Base-by-base conservation (phyloP, 768 basidiomycete species). In the Trametes elegans region DNA sequence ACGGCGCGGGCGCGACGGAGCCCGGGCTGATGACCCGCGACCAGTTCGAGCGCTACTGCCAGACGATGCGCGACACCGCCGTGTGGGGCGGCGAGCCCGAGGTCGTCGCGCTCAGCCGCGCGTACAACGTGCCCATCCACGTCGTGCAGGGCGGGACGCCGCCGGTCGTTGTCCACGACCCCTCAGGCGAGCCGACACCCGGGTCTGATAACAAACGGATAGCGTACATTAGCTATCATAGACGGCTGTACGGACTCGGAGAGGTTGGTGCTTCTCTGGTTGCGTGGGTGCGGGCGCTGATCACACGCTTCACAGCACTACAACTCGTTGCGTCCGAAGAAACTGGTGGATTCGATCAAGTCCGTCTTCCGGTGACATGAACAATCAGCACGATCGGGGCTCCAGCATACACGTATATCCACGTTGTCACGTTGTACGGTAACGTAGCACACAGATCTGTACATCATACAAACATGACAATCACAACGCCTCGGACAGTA, bases 21-120 rank as follows among this genome's bases (percentile, higher is more conserved):
- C 71, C 80, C 23, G 93, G 90, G 3, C 62, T 93, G 9, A 93
- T 98, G 85, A 80, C 76, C 10, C 76, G 73, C 19, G 66, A 69
- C 39, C 77, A 85, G 64, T 93, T 89, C 63, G 73, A 80, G 45
- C 72, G 74, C 49, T 98, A 99, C 68, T 97, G 94, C 67, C 70
- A 73, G 52, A 76, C 79, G 10, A 85, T 99, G 26, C 84, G 84
- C 36, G 79, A 87, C 67, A 95, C 93, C 21, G 87, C 84, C n/a
- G 80, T 85, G 27, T 98, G 97, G 97, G 97, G 97, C 44, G 96
- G 97, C 31, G 94, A 98, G 73, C 95, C 93, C 7, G 97, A 98
- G 78, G 93, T 99, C 28, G 78, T 89, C 62, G 97, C 97, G 3
- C 75, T 98, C 14, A 87, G 88, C 66, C 78, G 87, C 46, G 83